These are phyloP conservation scores for Gnomoniopsis sp. DNA, from an alignment of 2,329 filamentous ascomycete species.

Conservation along the genomic window DNA sequence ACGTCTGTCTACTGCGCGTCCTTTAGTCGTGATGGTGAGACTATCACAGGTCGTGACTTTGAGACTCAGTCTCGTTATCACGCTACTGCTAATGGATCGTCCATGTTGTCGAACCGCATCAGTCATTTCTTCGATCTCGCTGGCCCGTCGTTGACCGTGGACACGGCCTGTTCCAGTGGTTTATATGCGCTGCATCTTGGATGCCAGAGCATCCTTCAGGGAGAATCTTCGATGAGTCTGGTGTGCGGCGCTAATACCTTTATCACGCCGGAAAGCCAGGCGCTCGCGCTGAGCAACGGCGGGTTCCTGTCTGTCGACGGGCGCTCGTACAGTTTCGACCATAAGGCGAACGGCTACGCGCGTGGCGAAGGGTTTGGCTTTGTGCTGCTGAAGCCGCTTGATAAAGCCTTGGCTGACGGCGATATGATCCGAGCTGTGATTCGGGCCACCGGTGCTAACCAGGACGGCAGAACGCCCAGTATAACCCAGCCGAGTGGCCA, in stretches of 20 bases:
- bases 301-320: not conserved
- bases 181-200: not conserved
- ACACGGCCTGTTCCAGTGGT: not conserved
- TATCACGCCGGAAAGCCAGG: not conserved
- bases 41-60: not conserved
- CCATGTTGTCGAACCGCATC: not conserved
- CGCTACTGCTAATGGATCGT: not conserved
- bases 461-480: not conserved
- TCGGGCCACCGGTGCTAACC: not conserved
- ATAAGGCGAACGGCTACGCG: constrained; percentile 18
- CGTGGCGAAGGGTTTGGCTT: constrained; percentile 34
- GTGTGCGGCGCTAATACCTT: not conserved
- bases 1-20: too few relatives aligned
- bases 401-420: constrained; percentile 43
- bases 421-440: constrained; percentile 11
- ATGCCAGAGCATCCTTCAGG: not conserved
- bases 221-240: not conserved
- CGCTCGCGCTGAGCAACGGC: not conserved
- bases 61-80: not conserved
- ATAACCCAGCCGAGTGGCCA: not conserved
- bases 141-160: not conserved
- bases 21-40: too few relatives aligned
- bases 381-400: constrained; percentile 43
- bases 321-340: not conserved
- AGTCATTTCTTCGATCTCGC: not conserved